Base-by-base conservation (phyloP, 2,329 filamentous ascomycete genomes). In the Botrytis pseudocinerea region DNA sequence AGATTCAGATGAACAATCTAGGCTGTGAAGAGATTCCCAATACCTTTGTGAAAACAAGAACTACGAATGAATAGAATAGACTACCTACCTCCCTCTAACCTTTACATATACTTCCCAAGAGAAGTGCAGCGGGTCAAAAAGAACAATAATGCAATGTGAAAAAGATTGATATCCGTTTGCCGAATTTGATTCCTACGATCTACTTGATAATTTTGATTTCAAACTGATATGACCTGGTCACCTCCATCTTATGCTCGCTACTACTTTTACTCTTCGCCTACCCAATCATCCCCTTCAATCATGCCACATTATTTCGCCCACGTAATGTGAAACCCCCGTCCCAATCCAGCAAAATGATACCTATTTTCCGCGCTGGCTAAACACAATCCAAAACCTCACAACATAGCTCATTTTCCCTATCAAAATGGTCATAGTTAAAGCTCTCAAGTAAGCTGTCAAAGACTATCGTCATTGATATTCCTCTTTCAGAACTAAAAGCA, bases 281-380 rank as follows among this genome's bases (percentile, higher is more conserved):
- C 10, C 2, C 5, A 2, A 6, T 51, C 10, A 25, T 14, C 25
- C 10, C 12, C 48, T 51, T 12, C 1, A 51, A 32, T 32, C 16
- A n/a, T 3, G 32, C 16, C 1, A 20, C 1, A 4, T 59, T 7
- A 2, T 9, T 32, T 14, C 1, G 28, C n/a, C 6, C 6, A 0
- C n/a, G 25, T 12, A 14, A 6, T 5, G 1, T n/a, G 25, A 12
- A 1, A 14, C 5, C 5, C 25, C 22, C 48, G 0, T 14, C 16
- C n/a, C 1, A 32, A 57, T 0, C 25, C 2, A 32, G 9, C 28
- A 57, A 20, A 32, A n/a, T 5, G 18, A 22, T 20, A 16, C 0
- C 54, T 0, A 22, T 9, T 59, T 22, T 20, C 54, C 22, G 32
- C 1, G 8, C 54, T 28, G 0, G n/a, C 18, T 59, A 16, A 32